Evolutionary conservation across 305 asterid species (phyloP).

Genomic region (Fraxinus albicans): DNA sequence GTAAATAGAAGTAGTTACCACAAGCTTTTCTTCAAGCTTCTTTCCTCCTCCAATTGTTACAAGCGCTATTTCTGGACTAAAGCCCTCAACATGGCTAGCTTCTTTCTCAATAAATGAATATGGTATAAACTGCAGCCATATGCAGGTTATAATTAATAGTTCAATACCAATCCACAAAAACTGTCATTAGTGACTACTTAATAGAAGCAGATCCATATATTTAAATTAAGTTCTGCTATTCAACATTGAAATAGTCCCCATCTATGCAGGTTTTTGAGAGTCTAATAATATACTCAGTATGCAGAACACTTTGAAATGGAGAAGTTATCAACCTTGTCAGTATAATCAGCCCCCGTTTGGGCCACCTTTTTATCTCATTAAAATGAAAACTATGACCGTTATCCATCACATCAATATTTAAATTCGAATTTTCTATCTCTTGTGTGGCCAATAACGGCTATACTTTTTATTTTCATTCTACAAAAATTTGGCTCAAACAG

Average conservation of each 20-base stretch:
- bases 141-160: constrained; percentile 14
- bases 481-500: too few species aligned
- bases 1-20: constrained; percentile 48
- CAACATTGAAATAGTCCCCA: not conserved
- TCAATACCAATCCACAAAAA: constrained; percentile 20
- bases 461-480: too few species aligned
- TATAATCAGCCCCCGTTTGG: too few species aligned
- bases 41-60: constrained; percentile 99
- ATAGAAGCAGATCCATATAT: constrained; percentile 3
- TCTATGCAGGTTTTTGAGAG: not conserved
- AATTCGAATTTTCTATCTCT: too few species aligned
- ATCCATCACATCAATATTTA: too few species aligned
- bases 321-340: not conserved
- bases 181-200: constrained; percentile 11
- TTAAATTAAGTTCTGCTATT: not conserved
- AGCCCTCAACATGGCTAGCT: constrained; percentile 98
- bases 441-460: too few species aligned
- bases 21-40: constrained; percentile 99
- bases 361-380: too few species aligned
- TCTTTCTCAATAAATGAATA: constrained; percentile 97
- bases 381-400: too few species aligned
- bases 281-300: not conserved
- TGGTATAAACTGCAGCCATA: constrained; percentile 73
- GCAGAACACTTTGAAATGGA: not conserved
- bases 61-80: constrained; percentile 93